Evolutionary conservation across 2,329 filamentous ascomycete genomes (phyloP), one percentile per base, ranked within the genome.

Genomic region (Macroventuria anomochaeta): DNA sequence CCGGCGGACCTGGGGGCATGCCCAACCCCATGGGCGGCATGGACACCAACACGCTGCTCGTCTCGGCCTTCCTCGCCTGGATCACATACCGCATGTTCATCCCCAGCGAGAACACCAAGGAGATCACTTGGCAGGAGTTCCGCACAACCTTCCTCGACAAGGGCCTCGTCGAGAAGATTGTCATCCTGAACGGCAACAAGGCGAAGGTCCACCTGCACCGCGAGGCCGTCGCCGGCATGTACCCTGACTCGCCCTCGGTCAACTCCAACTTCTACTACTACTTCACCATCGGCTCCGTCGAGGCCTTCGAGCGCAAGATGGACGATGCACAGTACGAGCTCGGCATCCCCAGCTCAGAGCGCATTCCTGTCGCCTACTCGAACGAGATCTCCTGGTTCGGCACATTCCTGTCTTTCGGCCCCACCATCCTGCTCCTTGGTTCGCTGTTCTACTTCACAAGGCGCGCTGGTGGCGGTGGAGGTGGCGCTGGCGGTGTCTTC

Each of bases 101-200:
- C 53, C 87, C 87, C 3, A 82, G 83, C 17, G 87, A 89, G 59
- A 82, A 81, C 58, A 81, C 79, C 49, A 81, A 86, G 68, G 93
- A 99, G 72, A 97, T 99, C 54, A 97, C 95, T 49, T 99, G 92
- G 91, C 93, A 99, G 77, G 95, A 99, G 77, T 91, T 99, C 78
- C 83, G 90, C 59, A 93, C 86, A 64, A 95, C 91, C 26, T 97
- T 96, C 81, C 81, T 99, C 56, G 92, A 97, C 77, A 97, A 96
- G 81, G 95, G 95, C 7, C 83, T 99, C 20, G 93, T 99, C 17
- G 90, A 97, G 78, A 97, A 93, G 79, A 83, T 99, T 63, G 87
- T 88, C 15, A 88, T 96, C 28, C 84, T 96, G 44, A 87, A 92
- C 64, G 85, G 87, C 59, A 87, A 85, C 66, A 85, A 85, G 57